Conservation (phyloP, 192 early-diverging fungal species). For the Radiomyces spectabilis region DNA sequence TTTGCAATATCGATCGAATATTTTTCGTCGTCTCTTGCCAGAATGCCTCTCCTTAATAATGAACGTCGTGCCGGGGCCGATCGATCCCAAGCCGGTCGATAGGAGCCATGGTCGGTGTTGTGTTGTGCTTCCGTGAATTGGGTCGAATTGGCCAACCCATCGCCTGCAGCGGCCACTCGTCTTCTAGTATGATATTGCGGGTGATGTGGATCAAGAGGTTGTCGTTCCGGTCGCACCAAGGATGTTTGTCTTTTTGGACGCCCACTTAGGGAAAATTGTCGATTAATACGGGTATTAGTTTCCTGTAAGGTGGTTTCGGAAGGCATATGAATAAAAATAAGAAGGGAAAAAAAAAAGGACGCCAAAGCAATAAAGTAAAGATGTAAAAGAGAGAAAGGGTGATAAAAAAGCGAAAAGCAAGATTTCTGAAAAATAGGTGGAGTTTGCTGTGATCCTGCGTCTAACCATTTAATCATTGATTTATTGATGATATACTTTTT, state of each 20-base stretch:
- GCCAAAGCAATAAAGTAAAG: no score
- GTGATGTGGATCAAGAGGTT: constrained; percentile 37
- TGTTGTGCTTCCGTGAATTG: no score
- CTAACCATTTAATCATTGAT: no score
- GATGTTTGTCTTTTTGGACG: constrained; percentile 52
- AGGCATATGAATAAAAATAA: not conserved
- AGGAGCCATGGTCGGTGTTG: not conserved
- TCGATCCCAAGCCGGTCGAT: not conserved
- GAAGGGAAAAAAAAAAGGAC: constrained; percentile 1
- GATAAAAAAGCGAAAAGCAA: no score
- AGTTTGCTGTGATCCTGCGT: no score
- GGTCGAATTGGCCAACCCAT: no score
- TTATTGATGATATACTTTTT: no score
- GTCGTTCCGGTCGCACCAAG: constrained; percentile 59
- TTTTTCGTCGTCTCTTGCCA: constrained; percentile 13
- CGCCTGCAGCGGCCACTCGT: not conserved
- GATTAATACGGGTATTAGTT: no score
- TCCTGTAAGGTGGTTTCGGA: not conserved
- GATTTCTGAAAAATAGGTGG: no score
- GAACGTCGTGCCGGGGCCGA: constrained; percentile 2
- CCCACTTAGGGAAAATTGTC: no score
- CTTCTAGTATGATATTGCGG: constrained; percentile 35
- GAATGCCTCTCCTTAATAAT: constrained; percentile 7
- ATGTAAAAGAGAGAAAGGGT: no score
- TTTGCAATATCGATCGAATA: not conserved